Conservation (phyloP, 1,284 basidiomycete genomes). For the Ceraceosorus guamensis region DNA sequence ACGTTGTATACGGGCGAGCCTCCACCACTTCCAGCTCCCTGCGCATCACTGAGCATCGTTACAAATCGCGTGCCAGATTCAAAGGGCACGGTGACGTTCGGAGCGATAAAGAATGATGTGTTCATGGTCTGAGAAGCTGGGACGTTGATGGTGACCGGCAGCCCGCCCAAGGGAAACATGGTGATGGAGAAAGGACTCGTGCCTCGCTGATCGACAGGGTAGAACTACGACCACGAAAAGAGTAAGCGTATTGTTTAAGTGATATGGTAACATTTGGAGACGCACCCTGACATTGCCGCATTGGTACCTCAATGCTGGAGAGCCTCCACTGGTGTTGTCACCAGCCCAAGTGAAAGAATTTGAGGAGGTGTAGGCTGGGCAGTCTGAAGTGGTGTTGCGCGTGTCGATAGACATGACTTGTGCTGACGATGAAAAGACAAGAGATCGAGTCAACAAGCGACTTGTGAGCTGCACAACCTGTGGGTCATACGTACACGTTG, state of each 20-base stretch:
- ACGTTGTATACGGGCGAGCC: slow-evolving; percentile 21
- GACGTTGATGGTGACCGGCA: slow-evolving; percentile 20
- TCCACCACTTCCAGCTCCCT: slow-evolving; percentile 25
- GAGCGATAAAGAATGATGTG: slow-evolving; percentile 20
- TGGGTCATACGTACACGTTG: no score
- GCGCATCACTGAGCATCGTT: slow-evolving; percentile 22
- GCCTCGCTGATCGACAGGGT: slow-evolving; percentile 25
- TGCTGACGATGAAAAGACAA: no score
- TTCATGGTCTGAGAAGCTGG: slow-evolving; percentile 18
- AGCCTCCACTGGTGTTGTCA: not conserved
- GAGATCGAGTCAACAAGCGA: no score
- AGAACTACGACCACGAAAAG: slow-evolving; percentile 8
- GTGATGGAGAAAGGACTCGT: slow-evolving; percentile 31
- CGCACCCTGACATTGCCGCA: not conserved
- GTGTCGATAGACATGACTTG: no score
- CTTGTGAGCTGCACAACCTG: no score
- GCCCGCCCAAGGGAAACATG: slow-evolving; percentile 18
- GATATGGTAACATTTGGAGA: not conserved
- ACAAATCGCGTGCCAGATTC: slow-evolving; percentile 24
- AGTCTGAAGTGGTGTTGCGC: not conserved
- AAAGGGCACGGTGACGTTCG: slow-evolving; percentile 17
- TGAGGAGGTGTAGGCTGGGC: not conserved
- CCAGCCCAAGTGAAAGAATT: not conserved
- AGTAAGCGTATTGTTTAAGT: not conserved
- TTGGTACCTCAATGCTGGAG: not conserved